These are phyloP conservation scores for Glaciozyma antarctica DNA, from an alignment of 768 basidiomycete genomes.

Conservation along the genomic window DNA sequence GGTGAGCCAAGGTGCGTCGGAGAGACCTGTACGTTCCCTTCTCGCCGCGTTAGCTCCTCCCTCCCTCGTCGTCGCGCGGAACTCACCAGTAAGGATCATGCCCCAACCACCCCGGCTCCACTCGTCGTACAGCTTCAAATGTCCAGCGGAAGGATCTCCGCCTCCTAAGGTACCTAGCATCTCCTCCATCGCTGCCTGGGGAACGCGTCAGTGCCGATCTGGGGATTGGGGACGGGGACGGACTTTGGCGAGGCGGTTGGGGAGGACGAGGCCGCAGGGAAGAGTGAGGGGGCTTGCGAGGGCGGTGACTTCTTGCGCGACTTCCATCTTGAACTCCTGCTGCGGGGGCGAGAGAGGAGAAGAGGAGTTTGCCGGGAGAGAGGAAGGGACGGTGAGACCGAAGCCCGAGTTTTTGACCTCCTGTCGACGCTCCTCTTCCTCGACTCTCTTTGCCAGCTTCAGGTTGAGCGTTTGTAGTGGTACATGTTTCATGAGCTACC, in stretches of 20 bases:
- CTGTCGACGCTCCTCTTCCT: no score
- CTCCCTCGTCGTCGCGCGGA: background rate
- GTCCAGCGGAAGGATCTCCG: constrained; percentile 60
- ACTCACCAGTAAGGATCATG: constrained; percentile 67
- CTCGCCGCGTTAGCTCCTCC: background rate
- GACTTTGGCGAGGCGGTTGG: constrained; percentile 49
- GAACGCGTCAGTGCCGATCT: background rate
- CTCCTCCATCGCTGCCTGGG: constrained; percentile 82
- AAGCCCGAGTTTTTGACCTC: no score
- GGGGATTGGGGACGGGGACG: constrained; percentile 8
- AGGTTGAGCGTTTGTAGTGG: no score
- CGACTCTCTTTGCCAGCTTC: no score
- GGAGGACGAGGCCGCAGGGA: constrained; percentile 31
- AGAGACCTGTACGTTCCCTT: constrained; percentile 59
- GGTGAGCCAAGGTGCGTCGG: constrained; percentile 47
- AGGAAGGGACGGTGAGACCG: no score
- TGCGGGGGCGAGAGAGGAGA: no score
- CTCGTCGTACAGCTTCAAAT: constrained; percentile 56
- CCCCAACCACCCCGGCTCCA: constrained; percentile 78
- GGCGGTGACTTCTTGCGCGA: background rate
- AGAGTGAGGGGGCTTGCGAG: background rate
- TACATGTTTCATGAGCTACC: no score
- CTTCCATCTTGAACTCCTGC: no score
- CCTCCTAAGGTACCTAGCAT: constrained; percentile 58
- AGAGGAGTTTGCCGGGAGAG: no score